phyloP scores from a whole-genome alignment of 768 basidiomycete genomes.

The Mrakia frigida region DNA sequence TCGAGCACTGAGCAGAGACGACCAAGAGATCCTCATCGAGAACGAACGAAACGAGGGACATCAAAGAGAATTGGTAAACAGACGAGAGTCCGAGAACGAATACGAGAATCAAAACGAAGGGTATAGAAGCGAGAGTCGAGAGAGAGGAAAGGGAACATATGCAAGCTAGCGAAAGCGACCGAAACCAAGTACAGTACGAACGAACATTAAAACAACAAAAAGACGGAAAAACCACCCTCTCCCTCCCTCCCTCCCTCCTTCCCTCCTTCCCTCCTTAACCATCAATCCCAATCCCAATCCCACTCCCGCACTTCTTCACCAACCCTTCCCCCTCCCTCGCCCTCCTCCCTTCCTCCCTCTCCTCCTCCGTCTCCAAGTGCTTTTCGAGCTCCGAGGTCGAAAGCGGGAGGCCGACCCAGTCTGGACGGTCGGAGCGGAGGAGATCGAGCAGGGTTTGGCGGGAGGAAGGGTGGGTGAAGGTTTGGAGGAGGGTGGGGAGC shows the following conservation, averaged over 20 bases:
- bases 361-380: background rate
- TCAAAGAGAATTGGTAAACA: too few relatives aligned
- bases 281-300: background rate
- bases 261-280: background rate
- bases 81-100: too few relatives aligned
- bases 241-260: background rate
- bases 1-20: too few relatives aligned
- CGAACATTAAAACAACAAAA: too few relatives aligned
- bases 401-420: background rate
- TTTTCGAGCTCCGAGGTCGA: too few relatives aligned
- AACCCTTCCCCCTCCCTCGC: background rate
- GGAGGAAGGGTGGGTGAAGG: conserved; percentile 22
- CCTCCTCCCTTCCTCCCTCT: background rate
- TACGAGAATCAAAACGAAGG: too few relatives aligned
- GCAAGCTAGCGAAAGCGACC: too few relatives aligned
- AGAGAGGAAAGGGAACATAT: too few relatives aligned
- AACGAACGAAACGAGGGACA: too few relatives aligned
- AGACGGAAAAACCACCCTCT: background rate
- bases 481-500: conserved; percentile 3
- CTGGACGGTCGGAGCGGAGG: background rate
- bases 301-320: background rate
- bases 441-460: background rate
- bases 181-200: too few relatives aligned
- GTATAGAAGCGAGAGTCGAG: too few relatives aligned
- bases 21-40: too few relatives aligned